Conservation (phyloP, 2,329 filamentous ascomycete genomes). For the Boeremia lycopersici region DNA sequence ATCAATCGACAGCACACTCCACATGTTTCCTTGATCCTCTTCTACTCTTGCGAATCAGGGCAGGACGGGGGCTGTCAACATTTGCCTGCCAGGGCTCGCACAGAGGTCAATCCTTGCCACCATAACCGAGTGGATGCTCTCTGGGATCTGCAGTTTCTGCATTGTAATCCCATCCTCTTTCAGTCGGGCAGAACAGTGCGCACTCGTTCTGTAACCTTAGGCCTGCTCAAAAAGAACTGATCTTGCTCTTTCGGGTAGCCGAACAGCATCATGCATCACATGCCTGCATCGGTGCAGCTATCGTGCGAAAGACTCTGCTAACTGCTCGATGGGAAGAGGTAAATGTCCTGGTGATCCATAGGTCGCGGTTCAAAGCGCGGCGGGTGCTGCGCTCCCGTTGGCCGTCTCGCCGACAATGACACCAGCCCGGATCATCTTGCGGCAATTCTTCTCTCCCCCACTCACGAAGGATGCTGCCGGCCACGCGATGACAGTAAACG, state of each 20-base stretch:
- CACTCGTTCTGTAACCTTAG: constrained; percentile 8
- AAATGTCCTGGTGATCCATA: constrained; percentile 10
- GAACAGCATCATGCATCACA: not conserved
- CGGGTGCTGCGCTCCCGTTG: not conserved
- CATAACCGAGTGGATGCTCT: not conserved
- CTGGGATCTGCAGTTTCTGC: not conserved
- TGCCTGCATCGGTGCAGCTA: not conserved
- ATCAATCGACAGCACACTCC: constrained; percentile 4
- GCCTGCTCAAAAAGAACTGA: constrained; percentile 2
- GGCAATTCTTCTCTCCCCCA: not conserved
- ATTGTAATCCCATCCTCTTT: constrained; percentile 6
- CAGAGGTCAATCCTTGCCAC: not conserved
- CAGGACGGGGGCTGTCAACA: not conserved
- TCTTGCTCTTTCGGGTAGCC: constrained; percentile 1
- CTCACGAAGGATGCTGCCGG: constrained; percentile 3
- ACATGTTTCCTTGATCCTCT: constrained; percentile 6
- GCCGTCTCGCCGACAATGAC: not conserved
- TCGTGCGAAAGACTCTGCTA: constrained; percentile 8
- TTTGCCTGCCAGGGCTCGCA: not conserved
- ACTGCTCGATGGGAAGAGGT: not conserved
- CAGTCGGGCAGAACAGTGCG: not conserved
- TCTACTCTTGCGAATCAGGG: constrained; percentile 7
- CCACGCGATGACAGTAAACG: not conserved
- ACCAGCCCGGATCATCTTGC: constrained; percentile 1
- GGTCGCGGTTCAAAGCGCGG: not conserved